phyloP scores from a whole-genome alignment of 441 rosid species.

The Eutrema salsugineum region DNA sequence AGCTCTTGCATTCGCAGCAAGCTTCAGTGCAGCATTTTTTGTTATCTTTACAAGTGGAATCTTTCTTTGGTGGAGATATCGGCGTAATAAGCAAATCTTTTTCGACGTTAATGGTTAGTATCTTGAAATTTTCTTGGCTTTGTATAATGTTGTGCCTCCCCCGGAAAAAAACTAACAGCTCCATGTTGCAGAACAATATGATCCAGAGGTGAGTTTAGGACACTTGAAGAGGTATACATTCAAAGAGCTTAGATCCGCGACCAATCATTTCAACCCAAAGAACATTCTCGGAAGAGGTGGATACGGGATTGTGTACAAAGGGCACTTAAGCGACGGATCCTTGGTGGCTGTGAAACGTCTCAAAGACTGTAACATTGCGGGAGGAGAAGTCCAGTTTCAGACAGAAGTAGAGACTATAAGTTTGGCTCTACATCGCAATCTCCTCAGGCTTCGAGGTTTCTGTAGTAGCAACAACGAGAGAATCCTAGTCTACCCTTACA shows the following conservation, averaged over 20 bases:
- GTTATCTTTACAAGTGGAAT: slow-evolving; percentile 49
- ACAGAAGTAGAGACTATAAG: slow-evolving; percentile 95
- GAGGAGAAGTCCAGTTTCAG: slow-evolving; percentile 94
- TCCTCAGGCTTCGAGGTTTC: slow-evolving; percentile 88
- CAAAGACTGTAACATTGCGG: slow-evolving; percentile 79
- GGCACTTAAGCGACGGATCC: slow-evolving; percentile 66
- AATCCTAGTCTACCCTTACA: slow-evolving; percentile 90
- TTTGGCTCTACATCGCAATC: slow-evolving; percentile 91
- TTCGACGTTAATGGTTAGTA: slow-evolving; percentile 86
- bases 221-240: slow-evolving; percentile 81
- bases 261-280: slow-evolving; percentile 80
- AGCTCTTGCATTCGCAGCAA: slow-evolving; percentile 75
- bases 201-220: slow-evolving; percentile 78
- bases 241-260: slow-evolving; percentile 89
- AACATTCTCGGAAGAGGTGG: slow-evolving; percentile 92
- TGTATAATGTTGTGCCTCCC: not conserved
- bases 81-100: slow-evolving; percentile 86
- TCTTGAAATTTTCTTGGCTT: not conserved
- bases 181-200: slow-evolving; percentile 74
- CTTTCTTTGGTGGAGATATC: slow-evolving; percentile 82
- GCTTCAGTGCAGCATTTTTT: slow-evolving; percentile 74
- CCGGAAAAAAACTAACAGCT: not conserved
- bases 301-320: slow-evolving; percentile 91
- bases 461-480: slow-evolving; percentile 88
- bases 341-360: slow-evolving; percentile 94